Evolutionary conservation across 1,284 basidiomycete genomes (phyloP).

Genomic region (Irpex rosettiformis): DNA sequence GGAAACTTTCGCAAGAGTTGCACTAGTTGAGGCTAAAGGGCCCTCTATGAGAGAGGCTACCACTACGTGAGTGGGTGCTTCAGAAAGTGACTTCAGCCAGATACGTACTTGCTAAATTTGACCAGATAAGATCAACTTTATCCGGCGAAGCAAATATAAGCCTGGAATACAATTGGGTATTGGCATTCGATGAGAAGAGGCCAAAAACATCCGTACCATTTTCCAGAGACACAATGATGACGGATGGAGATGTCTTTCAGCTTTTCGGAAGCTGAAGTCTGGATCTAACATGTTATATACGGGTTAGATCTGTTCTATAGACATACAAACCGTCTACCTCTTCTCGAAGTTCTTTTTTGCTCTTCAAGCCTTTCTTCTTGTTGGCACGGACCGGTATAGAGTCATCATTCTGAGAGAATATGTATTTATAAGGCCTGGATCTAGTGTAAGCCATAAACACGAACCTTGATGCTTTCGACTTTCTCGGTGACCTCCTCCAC

Average conservation of each 20-base stretch:
- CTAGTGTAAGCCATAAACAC: slow-evolving; percentile 4
- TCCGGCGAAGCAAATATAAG: slow-evolving; percentile 58
- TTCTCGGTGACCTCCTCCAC: slow-evolving; percentile 55
- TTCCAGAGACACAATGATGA: slow-evolving; percentile 53
- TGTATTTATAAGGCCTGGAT: background rate
- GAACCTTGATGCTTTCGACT: slow-evolving; percentile 58
- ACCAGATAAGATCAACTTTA: slow-evolving; percentile 61
- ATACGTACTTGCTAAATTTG: slow-evolving; percentile 47
- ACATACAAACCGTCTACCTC: slow-evolving; percentile 38
- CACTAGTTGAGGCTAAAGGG: slow-evolving; percentile 52
- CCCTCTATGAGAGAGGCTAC: slow-evolving; percentile 61
- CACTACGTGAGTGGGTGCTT: background rate
- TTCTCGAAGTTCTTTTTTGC: slow-evolving; percentile 72
- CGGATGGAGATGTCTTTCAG: slow-evolving; percentile 55
- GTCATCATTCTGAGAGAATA: slow-evolving; percentile 47
- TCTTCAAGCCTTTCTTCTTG: slow-evolving; percentile 67
- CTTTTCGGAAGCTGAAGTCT: slow-evolving; percentile 51
- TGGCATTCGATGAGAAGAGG: background rate
- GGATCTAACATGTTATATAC: slow-evolving; percentile 37
- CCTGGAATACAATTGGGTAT: slow-evolving; percentile 33
- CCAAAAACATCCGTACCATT: slow-evolving; percentile 48
- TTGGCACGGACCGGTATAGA: slow-evolving; percentile 62
- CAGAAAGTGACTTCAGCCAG: background rate
- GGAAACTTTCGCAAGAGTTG: slow-evolving; percentile 56
- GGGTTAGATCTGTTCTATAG: background rate